Base-by-base conservation (phyloP, 345 rosid species). In the Kernera saxatilis region DNA sequence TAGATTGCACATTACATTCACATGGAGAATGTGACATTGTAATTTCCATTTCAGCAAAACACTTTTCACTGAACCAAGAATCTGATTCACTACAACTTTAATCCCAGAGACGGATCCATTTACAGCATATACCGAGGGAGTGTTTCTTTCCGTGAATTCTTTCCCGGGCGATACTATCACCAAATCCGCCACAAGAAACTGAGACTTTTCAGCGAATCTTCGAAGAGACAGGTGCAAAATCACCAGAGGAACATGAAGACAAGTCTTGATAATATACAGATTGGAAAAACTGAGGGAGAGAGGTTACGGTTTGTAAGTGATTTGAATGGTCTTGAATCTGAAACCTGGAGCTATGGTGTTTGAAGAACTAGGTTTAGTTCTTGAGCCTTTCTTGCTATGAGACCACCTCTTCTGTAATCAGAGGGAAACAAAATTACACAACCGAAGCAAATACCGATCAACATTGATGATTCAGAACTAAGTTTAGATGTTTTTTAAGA, bases 341-440 rank as follows among this genome's bases (percentile, higher is more conserved):
- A 65, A 65, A 65, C 33, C 5, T 57, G 67, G 60, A 70, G 26
- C 30, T 81, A 82, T 32, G 87, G 82, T 70, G 84, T 70, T 77
- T 88, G 95, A 63, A 93, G 95, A 74, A 86, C 88, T 65, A 91
- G 82, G 80, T 84, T 87, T 86, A 93, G 77, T 52, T 93, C 97
- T 57, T 67, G 77, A 8, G 94, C 94, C 49, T 82, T 81, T 70
- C 80, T 88, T 68, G 92, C 84, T 76, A 91, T 57, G 52, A 76
- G 67, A 56, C 98, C 97, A 2, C 97, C 97, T 77, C 80, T 83
- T 84, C 98, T 91, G 91, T 64, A 72, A 40, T 43, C 61, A 64
- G 73, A 74, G 15, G 18, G 8, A 69, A 60, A 23, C 17, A 32
- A 14, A 12, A 10, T 69, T 45, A 62, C 8, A 54, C 3, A 36